Evolutionary conservation across 768 basidiomycete genomes (phyloP), one percentile per base, ranked within the genome.

Genomic region (Ramaria rubella): DNA sequence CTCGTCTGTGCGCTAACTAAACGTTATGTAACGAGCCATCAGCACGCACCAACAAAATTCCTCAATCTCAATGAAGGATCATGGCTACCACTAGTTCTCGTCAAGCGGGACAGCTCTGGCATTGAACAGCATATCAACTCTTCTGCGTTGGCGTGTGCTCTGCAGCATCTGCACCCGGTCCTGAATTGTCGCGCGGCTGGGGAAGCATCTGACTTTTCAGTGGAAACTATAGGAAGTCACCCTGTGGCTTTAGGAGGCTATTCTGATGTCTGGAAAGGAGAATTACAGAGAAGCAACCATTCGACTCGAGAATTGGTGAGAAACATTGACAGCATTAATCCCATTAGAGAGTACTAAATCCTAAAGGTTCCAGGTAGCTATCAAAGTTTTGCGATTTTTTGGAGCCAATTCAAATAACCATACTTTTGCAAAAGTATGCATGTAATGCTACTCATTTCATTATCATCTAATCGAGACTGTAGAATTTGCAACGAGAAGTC

Each of bases 171-270:
- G n/a, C n/a, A n/a, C n/a, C n/a, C n/a, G n/a, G n/a, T n/a, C n/a
- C n/a, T n/a, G n/a, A n/a, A n/a, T n/a, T n/a, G n/a, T n/a, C n/a
- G n/a, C n/a, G n/a, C n/a, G n/a, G n/a, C n/a, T n/a, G n/a, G n/a
- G n/a, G n/a, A n/a, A n/a, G n/a, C n/a, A n/a, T n/a, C n/a, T n/a
- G n/a, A n/a, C n/a, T n/a, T n/a, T n/a, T n/a, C n/a, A n/a, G 40
- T 42, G 7, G 6, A 42, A 42, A 42, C 4, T 42, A 8, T 42
- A 42, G 40, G 40, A 4, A 21, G 23, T n/a, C 2, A 2, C n/a
- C 52, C 52, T 43, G 52, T 54, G 14, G 52, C 38, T n/a, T 42
- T n/a, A 14, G 52, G 52, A 7, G 52, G 52, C 7, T 42, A 40
- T 19, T 54, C 52, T 1, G 38, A 54, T 30, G 36, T 54, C 23